A percentile compares a stretch with the other conserved stretches of the same genome.
Conservation (phyloP, 176 grass and related monocot genomes). For the Cenchrus americanus region DNA sequence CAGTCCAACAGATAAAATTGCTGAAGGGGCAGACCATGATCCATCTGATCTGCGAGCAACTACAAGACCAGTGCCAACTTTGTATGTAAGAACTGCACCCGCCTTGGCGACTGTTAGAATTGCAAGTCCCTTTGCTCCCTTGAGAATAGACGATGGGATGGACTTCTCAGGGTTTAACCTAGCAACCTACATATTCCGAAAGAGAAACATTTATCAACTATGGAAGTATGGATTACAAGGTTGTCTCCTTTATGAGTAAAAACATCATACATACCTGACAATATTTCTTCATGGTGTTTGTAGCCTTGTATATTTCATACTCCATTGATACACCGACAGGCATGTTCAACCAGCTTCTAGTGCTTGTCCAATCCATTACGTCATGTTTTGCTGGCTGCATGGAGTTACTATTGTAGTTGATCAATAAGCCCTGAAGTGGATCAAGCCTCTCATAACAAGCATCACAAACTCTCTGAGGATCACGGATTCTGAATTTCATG, state of each 20-base stretch:
- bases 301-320: constrained; percentile 91
- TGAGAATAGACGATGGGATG: constrained; percentile 85
- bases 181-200: constrained; percentile 66
- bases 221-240: neutral
- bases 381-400: constrained; percentile 87
- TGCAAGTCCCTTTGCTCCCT: constrained; percentile 86
- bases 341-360: constrained; percentile 84
- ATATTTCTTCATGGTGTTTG: constrained; percentile 77
- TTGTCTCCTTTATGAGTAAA: constrained; percentile 23
- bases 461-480: constrained; percentile 92
- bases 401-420: constrained; percentile 86
- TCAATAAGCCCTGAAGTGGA: constrained; percentile 80
- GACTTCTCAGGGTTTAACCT: constrained; percentile 92
- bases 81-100: constrained; percentile 89
- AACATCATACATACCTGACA: constrained; percentile 59
- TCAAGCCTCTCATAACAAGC: constrained; percentile 83
- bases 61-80: constrained; percentile 86
- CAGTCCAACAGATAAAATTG: constrained; percentile 87
- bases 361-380: constrained; percentile 94
- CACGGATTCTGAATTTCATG: constrained; percentile 71
- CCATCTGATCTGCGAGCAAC: constrained; percentile 82
- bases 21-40: constrained; percentile 93
- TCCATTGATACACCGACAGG: constrained; percentile 91
- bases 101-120: constrained; percentile 86
- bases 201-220: constrained; percentile 38